Percentiles rank a stretch among this genome's conserved stretches.
Conservation (phyloP, 1,139 yeast species). For the Kodamaea arcana region DNA sequence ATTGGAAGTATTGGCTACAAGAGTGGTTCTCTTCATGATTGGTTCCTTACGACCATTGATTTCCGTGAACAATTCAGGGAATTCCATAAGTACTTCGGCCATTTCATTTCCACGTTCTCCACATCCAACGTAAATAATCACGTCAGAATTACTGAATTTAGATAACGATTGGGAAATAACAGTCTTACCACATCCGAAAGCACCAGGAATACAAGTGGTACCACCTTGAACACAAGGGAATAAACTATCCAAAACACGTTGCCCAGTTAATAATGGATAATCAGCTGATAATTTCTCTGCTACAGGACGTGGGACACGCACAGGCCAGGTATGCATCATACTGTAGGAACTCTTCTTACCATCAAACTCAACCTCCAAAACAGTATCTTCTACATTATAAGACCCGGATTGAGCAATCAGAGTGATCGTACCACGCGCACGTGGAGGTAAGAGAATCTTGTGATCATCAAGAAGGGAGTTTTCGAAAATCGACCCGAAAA, state of each 20-base stretch:
- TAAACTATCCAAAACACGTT: slow-evolving; percentile 94
- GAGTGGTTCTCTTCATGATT: slow-evolving; percentile 97
- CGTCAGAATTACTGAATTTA: slow-evolving; percentile 94
- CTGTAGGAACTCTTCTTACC: slow-evolving; percentile 78
- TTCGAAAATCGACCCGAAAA: slow-evolving; percentile 89
- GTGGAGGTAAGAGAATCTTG: slow-evolving; percentile 92
- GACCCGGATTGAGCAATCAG: slow-evolving; percentile 86
- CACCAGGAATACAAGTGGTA: slow-evolving; percentile 99
- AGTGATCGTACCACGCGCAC: slow-evolving; percentile 96
- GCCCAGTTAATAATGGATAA: slow-evolving; percentile 94
- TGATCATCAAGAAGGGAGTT: slow-evolving; percentile 90
- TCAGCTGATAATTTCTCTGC: slow-evolving; percentile 90
- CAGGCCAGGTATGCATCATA: slow-evolving; percentile 99
- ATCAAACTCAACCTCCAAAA: slow-evolving; percentile 91
- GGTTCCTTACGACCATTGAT: slow-evolving; percentile 93
- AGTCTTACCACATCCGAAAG: slow-evolving; percentile 99
- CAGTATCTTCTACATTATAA: slow-evolving; percentile 82
- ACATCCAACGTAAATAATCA: slow-evolving; percentile 89
- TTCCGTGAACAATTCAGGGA: slow-evolving; percentile 95
- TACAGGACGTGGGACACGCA: slow-evolving; percentile 98
- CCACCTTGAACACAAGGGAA: slow-evolving; percentile 99
- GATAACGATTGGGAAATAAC: slow-evolving; percentile 97
- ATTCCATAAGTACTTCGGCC: slow-evolving; percentile 99
- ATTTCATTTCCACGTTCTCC: slow-evolving; percentile 98
- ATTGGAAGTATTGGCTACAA: slow-evolving; percentile 97